Conservation (phyloP, 148 eudicot species). For the Vaccinium vitisidaea region DNA sequence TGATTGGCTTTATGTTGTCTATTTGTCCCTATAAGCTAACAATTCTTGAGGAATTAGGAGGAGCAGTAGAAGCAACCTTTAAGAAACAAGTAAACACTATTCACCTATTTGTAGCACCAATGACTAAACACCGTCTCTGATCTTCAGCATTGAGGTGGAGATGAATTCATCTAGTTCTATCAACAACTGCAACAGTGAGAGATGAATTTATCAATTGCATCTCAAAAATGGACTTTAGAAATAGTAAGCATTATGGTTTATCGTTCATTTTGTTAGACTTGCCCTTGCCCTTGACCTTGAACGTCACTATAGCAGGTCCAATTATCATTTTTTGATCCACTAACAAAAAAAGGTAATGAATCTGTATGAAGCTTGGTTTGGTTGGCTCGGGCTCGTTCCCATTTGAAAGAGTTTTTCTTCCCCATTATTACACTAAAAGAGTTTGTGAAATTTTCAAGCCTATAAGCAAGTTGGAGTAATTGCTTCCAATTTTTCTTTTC, state of each 20-base stretch:
- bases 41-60: too few relatives aligned
- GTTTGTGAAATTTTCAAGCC: not conserved
- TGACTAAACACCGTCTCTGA: slow-evolving; percentile 75
- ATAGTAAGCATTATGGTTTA: not conserved
- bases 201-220: not conserved
- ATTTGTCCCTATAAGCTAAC: not conserved
- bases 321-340: too few relatives aligned
- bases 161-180: slow-evolving; percentile 61
- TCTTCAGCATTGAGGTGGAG: slow-evolving; percentile 30
- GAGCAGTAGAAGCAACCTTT: not conserved
- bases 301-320: too few relatives aligned
- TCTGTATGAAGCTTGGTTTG: not conserved
- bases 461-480: not conserved
- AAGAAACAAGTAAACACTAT: not conserved
- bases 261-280: not conserved
- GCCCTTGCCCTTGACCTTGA: not conserved
- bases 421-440: not conserved
- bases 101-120: slow-evolving; percentile 95
- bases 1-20: not conserved
- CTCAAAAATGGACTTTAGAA: not conserved
- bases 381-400: not conserved
- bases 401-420: not conserved
- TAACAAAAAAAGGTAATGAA: not conserved
- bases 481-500: not conserved
- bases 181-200: slow-evolving; percentile 53